phyloP scores from a whole-genome alignment of 192 early-diverging fungal species.

The Gryganskiella cystojenkinii region DNA sequence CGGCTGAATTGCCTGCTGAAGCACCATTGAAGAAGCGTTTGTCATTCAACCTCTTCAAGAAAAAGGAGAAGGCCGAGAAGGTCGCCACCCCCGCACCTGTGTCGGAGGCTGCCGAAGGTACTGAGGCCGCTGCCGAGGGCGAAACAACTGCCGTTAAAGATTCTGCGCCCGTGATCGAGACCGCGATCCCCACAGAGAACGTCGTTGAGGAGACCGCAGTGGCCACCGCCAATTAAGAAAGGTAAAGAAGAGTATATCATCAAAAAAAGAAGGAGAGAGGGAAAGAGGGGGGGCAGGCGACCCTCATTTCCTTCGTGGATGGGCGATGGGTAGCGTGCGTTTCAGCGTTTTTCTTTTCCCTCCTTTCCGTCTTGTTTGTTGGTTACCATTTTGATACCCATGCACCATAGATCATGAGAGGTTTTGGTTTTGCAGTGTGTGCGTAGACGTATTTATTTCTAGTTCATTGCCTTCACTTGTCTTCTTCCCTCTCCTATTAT shows the following conservation, averaged over 20 bases:
- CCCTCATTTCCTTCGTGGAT: no score
- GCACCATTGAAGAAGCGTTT: slow-evolving; percentile 27
- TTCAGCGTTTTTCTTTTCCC: no score
- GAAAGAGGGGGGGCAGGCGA: neutral
- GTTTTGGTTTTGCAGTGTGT: no score
- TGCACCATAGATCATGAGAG: no score
- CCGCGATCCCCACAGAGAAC: slow-evolving; percentile 12
- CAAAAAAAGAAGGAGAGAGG: neutral
- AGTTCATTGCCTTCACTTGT: no score
- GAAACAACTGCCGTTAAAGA: slow-evolving; percentile 17
- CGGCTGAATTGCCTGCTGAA: neutral
- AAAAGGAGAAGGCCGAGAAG: slow-evolving; percentile 24
- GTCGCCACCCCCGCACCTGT: slow-evolving; percentile 14
- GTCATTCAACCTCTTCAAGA: slow-evolving; percentile 45
- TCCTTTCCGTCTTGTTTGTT: no score
- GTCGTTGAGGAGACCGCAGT: slow-evolving; percentile 35
- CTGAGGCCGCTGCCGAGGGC: slow-evolving; percentile 11
- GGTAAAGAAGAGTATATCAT: neutral
- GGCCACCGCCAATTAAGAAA: slow-evolving; percentile 21
- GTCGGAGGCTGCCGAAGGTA: neutral
- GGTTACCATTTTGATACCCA: no score
- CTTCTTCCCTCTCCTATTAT: no score
- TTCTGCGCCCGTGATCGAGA: slow-evolving; percentile 12
- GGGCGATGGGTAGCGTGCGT: no score
- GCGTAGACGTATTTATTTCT: no score